These are phyloP conservation scores for Delonix regia DNA, from an alignment of 306 rosid species.

Conservation along the genomic window DNA sequence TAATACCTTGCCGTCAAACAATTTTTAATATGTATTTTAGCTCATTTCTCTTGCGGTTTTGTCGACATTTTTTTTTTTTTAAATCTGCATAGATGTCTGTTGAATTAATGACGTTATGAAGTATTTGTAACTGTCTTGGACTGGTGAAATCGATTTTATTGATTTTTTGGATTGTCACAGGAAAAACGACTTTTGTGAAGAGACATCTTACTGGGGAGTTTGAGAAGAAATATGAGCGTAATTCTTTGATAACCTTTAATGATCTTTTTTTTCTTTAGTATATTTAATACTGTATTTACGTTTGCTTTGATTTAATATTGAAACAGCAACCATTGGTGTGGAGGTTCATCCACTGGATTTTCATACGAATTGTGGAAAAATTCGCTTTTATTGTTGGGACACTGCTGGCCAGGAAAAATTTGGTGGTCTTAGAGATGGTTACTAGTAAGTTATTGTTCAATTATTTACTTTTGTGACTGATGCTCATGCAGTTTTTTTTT, in stretches of 20 bases:
- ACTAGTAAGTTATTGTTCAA: slow-evolving; percentile 56
- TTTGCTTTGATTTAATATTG: neutral
- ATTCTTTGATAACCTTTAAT: neutral
- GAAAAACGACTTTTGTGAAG: slow-evolving; percentile 81
- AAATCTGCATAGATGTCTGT: no score
- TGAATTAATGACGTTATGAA: no score
- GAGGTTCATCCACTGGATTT: slow-evolving; percentile 85
- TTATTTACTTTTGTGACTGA: no score
- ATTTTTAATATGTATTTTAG: neutral
- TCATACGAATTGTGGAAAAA: slow-evolving; percentile 67
- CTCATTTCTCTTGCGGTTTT: no score
- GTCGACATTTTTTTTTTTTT: no score
- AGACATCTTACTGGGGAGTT: slow-evolving; percentile 81
- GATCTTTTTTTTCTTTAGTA: neutral
- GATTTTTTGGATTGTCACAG: slow-evolving; percentile 31
- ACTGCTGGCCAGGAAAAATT: slow-evolving; percentile 87
- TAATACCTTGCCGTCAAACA: neutral
- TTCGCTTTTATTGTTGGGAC: slow-evolving; percentile 84
- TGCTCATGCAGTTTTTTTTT: no score
- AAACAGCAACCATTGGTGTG: slow-evolving; percentile 78
- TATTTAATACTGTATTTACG: neutral
- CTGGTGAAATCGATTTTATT: neutral
- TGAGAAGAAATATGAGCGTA: slow-evolving; percentile 86
- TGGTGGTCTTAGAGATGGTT: slow-evolving; percentile 84
- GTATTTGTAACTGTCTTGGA: neutral